Evolutionary conservation across 2,329 filamentous ascomycete genomes (phyloP).

Genomic region (Ophiocordyceps camponoti-floridani): DNA sequence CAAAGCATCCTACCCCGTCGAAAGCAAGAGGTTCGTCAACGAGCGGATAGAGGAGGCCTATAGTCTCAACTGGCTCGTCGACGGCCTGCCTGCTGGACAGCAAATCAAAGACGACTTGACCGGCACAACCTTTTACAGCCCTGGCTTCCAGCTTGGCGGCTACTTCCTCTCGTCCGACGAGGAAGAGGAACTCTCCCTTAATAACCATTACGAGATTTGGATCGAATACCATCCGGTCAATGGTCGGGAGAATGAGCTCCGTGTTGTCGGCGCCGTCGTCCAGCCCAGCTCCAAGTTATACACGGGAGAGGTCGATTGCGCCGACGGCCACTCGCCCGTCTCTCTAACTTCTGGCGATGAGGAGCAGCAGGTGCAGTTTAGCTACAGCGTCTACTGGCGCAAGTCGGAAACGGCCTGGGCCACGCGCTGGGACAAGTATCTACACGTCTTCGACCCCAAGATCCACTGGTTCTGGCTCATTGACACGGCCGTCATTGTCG

Average conservation of each 20-base stretch:
- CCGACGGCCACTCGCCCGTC: constrained; percentile 36
- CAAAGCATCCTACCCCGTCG: constrained; percentile 41
- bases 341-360: constrained; percentile 37
- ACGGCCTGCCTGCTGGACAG: constrained; percentile 83
- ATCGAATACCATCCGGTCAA: constrained; percentile 80
- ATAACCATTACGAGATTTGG: constrained; percentile 92
- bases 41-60: constrained; percentile 68
- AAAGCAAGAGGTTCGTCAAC: constrained; percentile 64
- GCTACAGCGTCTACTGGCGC: constrained; percentile 83
- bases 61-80: constrained; percentile 88
- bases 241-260: constrained; percentile 47
- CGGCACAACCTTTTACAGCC: constrained; percentile 68
- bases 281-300: constrained; percentile 57
- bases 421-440: constrained; percentile 95
- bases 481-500: constrained; percentile 86
- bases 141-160: constrained; percentile 44
- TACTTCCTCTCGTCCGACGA: constrained; percentile 42
- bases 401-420: constrained; percentile 79
- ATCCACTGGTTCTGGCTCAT: constrained; percentile 99
- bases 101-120: constrained; percentile 60
- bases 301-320: constrained; percentile 44
- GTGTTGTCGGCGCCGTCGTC: constrained; percentile 85
- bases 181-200: constrained; percentile 43
- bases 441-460: constrained; percentile 92
- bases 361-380: constrained; percentile 56